Percentiles rank a stretch among this genome's conserved stretches.
Conservation (phyloP, 2,329 filamentous ascomycete genomes). For the Fusarium beomiforme region DNA sequence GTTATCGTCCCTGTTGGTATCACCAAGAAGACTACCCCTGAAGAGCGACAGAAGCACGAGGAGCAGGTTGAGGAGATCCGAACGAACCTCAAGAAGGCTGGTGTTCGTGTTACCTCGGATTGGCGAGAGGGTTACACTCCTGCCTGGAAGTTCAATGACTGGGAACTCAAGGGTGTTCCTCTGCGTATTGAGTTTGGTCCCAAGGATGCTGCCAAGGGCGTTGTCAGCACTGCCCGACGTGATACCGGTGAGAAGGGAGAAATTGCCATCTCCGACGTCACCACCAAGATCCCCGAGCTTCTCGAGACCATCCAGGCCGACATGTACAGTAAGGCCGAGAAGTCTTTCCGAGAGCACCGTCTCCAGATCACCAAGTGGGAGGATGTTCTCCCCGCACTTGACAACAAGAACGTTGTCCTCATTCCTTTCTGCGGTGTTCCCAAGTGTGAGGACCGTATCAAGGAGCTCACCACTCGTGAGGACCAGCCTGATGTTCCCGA, state of each 20-base stretch:
- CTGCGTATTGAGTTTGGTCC: slow-evolving; percentile 95
- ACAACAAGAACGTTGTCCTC: slow-evolving; percentile 90
- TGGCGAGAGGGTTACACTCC: slow-evolving; percentile 91
- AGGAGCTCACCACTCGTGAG: slow-evolving; percentile 85
- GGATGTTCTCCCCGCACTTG: slow-evolving; percentile 88
- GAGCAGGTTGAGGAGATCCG: slow-evolving; percentile 79
- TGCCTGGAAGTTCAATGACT: slow-evolving; percentile 99
- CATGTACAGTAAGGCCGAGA: slow-evolving; percentile 80
- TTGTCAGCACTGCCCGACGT: slow-evolving; percentile 86
- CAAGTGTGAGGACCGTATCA: slow-evolving; percentile 93
- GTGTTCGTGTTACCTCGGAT: slow-evolving; percentile 83
- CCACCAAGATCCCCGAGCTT: slow-evolving; percentile 77
- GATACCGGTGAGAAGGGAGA: slow-evolving; percentile 87
- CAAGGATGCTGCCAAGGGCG: slow-evolving; percentile 87
- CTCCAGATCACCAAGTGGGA: slow-evolving; percentile 87
- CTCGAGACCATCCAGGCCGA: slow-evolving; percentile 91
- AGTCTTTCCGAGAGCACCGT: slow-evolving; percentile 81
- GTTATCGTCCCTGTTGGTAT: slow-evolving; percentile 93
- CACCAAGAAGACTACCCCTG: slow-evolving; percentile 84
- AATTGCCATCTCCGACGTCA: slow-evolving; percentile 78
- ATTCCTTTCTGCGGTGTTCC: slow-evolving; percentile 87
- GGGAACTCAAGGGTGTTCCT: slow-evolving; percentile 96
- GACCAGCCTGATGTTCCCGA: slow-evolving; percentile 64
- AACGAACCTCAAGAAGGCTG: slow-evolving; percentile 73
- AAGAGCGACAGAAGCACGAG: slow-evolving; percentile 80